These are phyloP conservation scores for Tolypocladium endophyticum DNA, from an alignment of 2,329 filamentous ascomycete genomes.

Conservation along the genomic window DNA sequence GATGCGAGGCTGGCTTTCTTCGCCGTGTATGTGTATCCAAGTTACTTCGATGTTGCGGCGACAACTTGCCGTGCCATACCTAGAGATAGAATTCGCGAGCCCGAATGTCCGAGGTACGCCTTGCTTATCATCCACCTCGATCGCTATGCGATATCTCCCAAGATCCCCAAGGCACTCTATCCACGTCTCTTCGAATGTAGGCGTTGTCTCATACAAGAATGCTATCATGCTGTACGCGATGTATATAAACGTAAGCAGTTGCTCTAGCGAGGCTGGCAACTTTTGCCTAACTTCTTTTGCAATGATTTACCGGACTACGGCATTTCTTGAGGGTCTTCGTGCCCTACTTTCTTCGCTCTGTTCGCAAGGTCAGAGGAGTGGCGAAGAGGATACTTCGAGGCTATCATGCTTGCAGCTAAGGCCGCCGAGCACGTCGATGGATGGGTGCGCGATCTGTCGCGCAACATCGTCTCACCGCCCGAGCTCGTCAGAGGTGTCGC, in stretches of 20 bases:
- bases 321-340: too few species aligned
- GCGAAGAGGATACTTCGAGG: constrained; percentile 76
- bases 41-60: too few species aligned
- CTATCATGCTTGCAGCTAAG: constrained; percentile 65
- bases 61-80: too few species aligned
- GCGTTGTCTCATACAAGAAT: constrained; percentile 74
- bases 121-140: constrained; percentile 76
- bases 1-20: too few species aligned
- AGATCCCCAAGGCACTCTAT: constrained; percentile 87
- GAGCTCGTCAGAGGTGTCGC: constrained; percentile 65
- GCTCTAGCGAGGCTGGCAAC: constrained; percentile 67
- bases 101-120: too few species aligned
- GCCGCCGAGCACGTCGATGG: constrained; percentile 74
- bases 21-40: too few species aligned
- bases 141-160: constrained; percentile 76
- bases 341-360: too few species aligned
- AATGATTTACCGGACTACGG: too few species aligned
- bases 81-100: too few species aligned
- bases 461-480: constrained; percentile 56
- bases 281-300: too few species aligned
- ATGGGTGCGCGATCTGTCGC: constrained; percentile 60
- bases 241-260: constrained; percentile 88
- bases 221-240: constrained; percentile 86
- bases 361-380: constrained; percentile 82
- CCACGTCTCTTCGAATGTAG: constrained; percentile 79